Percentiles rank a stretch among this genome's conserved stretches.
Conservation (phyloP, 2,329 filamentous ascomycete genomes). For the Penicillium sp. region DNA sequence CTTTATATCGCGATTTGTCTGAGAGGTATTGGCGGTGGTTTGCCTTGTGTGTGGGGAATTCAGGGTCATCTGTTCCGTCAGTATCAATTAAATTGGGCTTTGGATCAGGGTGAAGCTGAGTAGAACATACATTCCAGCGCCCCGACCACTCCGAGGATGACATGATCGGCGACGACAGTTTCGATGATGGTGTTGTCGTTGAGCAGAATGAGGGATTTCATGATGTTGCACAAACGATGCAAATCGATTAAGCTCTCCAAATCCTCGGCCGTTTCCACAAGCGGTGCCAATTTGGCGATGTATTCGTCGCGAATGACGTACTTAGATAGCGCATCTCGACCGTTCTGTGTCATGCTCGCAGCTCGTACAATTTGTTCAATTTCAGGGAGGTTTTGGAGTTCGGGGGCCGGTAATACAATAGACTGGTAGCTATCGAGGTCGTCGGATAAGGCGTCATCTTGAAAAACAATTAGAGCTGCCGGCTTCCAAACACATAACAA, state of each 20-base stretch:
- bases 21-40: constrained; percentile 93
- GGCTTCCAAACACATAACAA: constrained; percentile 21
- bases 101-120: not conserved
- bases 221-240: constrained; percentile 92
- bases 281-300: constrained; percentile 77
- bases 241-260: constrained; percentile 82
- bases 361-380: constrained; percentile 81
- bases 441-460: constrained; percentile 84
- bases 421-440: constrained; percentile 73
- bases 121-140: constrained; percentile 72
- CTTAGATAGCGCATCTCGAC: constrained; percentile 83
- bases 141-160: constrained; percentile 87
- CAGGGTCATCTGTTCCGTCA: constrained; percentile 68
- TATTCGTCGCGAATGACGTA: constrained; percentile 83
- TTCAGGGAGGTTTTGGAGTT: constrained; percentile 78
- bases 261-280: constrained; percentile 87
- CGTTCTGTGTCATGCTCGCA: constrained; percentile 69
- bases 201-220: constrained; percentile 91
- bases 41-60: constrained; percentile 95
- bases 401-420: constrained; percentile 73
- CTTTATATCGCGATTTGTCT: constrained; percentile 87
- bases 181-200: constrained; percentile 97
- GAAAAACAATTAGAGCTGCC: constrained; percentile 11
- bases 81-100: not conserved
- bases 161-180: constrained; percentile 83